Percentiles rank a stretch among this genome's conserved stretches.
Conservation (phyloP, 805 yeast genomes). For the Yarrowia sp. region DNA sequence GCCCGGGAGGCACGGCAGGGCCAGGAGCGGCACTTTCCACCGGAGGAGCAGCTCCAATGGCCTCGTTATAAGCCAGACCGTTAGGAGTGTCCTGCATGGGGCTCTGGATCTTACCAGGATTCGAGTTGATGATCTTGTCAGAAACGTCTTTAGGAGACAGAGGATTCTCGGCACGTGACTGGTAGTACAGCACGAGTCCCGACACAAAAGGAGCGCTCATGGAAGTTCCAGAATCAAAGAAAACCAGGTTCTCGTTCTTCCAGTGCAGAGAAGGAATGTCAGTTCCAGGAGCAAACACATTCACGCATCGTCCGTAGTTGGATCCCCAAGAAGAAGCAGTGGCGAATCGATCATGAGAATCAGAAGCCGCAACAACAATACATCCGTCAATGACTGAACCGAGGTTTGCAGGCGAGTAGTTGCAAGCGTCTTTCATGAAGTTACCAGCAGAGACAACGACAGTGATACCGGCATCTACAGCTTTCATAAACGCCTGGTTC, state of each 20-base stretch:
- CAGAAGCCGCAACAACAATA: conserved; percentile 93
- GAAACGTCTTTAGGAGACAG: background rate
- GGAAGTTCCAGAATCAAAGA: conserved; percentile 73
- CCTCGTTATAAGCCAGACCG: conserved; percentile 3
- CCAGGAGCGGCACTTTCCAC: background rate
- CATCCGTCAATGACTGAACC: conserved; percentile 47
- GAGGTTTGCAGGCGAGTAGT: conserved; percentile 78
- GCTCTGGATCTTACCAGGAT: background rate
- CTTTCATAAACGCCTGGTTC: conserved; percentile 86
- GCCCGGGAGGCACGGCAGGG: background rate
- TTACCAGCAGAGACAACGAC: conserved; percentile 97
- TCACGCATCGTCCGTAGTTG: conserved; percentile 89
- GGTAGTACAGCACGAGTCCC: conserved; percentile 70
- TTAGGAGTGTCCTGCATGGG: background rate
- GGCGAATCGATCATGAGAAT: conserved; percentile 61
- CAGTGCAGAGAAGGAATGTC: conserved; percentile 62
- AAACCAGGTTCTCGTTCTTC: conserved; percentile 35
- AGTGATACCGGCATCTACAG: conserved; percentile 81
- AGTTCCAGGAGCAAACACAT: conserved; percentile 94
- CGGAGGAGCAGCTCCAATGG: background rate
- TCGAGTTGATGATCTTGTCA: conserved; percentile 1
- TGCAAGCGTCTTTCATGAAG: conserved; percentile 90
- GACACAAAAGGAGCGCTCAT: conserved; percentile 98
- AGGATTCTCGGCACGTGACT: conserved; percentile 45
- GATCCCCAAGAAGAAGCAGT: conserved; percentile 81